Evolutionary conservation across 202 grass and related monocot genomes (phyloP).

Genomic region (Eragrostis tef): DNA sequence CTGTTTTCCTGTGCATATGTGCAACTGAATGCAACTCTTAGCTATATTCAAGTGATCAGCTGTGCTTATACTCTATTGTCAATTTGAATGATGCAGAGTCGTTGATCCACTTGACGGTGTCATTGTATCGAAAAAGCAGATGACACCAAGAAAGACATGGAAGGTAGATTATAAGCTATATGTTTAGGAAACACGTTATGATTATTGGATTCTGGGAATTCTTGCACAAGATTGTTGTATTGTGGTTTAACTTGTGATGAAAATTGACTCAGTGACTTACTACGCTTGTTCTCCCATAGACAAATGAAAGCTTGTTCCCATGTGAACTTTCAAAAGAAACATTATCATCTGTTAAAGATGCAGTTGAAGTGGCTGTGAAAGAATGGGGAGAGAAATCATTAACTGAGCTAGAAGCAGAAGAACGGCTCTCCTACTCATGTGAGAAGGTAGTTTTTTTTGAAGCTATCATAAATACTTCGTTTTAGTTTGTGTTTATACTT

Average conservation of each 20-base stretch:
- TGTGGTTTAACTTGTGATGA: constrained; percentile 41
- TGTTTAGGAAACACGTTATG: constrained; percentile 7
- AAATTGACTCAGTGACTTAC: constrained; percentile 32
- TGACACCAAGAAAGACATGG: constrained; percentile 82
- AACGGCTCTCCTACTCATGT: constrained; percentile 87
- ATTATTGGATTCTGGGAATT: constrained; percentile 22
- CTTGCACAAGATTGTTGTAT: constrained; percentile 2
- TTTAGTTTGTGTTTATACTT: constrained; percentile 17
- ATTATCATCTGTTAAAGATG: constrained; percentile 69
- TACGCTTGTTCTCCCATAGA: constrained; percentile 53
- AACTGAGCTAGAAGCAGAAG: constrained; percentile 94
- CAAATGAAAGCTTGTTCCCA: constrained; percentile 91
- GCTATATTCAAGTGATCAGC: constrained; percentile 6
- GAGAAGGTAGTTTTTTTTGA: constrained; percentile 76
- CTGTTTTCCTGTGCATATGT: background rate
- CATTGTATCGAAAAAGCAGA: constrained; percentile 75
- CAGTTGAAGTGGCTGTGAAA: constrained; percentile 87
- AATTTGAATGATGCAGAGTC: constrained; percentile 61
- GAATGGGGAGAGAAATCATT: constrained; percentile 87
- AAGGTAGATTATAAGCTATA: constrained; percentile 65
- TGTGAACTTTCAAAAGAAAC: constrained; percentile 87
- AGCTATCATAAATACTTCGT: background rate
- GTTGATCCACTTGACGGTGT: constrained; percentile 78
- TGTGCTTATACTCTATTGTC: constrained; percentile 42
- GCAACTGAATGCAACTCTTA: background rate